A percentile compares a stretch with the other conserved stretches of the same genome.
Conservation (phyloP, 2,329 filamentous ascomycete species). For the Hymenoscyphus linearis region DNA sequence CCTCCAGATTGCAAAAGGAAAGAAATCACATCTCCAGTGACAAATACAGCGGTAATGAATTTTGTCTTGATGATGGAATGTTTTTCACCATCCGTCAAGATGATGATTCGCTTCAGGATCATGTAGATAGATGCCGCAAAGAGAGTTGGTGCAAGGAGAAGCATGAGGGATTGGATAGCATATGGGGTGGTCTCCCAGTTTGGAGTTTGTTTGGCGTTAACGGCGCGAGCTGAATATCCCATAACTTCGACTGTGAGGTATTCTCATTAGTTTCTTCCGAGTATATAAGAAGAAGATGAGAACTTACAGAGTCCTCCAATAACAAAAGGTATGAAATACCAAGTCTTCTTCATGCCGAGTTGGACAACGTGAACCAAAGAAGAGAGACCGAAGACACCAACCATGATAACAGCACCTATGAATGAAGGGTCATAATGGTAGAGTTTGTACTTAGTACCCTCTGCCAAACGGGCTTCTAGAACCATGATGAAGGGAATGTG, state of each 20-base stretch:
- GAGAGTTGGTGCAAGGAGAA: slow-evolving; percentile 36
- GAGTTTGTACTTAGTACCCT: slow-evolving; percentile 19
- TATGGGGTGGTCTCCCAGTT: slow-evolving; percentile 29
- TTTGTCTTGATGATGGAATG: slow-evolving; percentile 36
- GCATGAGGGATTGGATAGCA: slow-evolving; percentile 33
- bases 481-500: not conserved
- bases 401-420: slow-evolving; percentile 38
- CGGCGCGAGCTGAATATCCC: slow-evolving; percentile 33
- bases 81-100: slow-evolving; percentile 34
- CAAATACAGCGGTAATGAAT: slow-evolving; percentile 44
- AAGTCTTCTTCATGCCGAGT: slow-evolving; percentile 37
- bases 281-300: not conserved
- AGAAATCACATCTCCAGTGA: slow-evolving; percentile 40
- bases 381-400: slow-evolving; percentile 37
- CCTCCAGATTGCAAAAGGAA: slow-evolving; percentile 37
- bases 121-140: slow-evolving; percentile 39
- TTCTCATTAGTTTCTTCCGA: not conserved
- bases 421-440: slow-evolving; percentile 46
- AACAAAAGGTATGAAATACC: slow-evolving; percentile 47
- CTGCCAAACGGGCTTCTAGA: not conserved
- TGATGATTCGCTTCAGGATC: slow-evolving; percentile 36
- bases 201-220: slow-evolving; percentile 21
- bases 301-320: slow-evolving; percentile 47
- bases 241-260: slow-evolving; percentile 35
- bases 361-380: slow-evolving; percentile 36